Conservation (phyloP, 1,284 basidiomycete genomes). For the Trichosporon sp. region DNA sequence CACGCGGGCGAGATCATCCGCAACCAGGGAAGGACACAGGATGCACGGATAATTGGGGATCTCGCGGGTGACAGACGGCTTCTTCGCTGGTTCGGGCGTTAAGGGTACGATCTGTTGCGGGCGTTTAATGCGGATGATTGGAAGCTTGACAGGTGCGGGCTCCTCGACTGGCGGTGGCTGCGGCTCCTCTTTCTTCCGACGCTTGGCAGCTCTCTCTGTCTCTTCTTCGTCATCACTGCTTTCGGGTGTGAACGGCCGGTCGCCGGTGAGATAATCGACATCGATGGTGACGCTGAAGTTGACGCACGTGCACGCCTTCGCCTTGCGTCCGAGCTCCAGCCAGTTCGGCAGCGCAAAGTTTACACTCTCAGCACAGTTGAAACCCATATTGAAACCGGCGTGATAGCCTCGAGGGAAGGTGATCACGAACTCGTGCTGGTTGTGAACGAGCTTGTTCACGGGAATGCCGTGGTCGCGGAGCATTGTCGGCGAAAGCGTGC, state of each 20-base stretch:
- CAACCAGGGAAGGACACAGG: constrained; percentile 64
- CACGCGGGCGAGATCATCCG: constrained; percentile 62
- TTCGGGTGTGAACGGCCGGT: neutral
- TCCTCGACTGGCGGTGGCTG: neutral
- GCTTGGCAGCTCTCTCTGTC: neutral
- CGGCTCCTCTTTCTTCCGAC: neutral
- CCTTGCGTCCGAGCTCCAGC: constrained; percentile 80
- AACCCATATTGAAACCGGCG: constrained; percentile 93
- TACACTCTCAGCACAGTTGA: constrained; percentile 96
- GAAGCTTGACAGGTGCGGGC: neutral
- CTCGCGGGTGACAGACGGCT: constrained; percentile 5
- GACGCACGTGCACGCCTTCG: constrained; percentile 77
- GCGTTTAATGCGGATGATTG: constrained; percentile 1
- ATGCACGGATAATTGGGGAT: constrained; percentile 59
- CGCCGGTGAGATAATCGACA: constrained; percentile 59
- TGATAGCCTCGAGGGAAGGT: constrained; percentile 94
- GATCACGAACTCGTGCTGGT: constrained; percentile 88
- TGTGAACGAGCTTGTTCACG: constrained; percentile 84
- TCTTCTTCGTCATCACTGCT: neutral
- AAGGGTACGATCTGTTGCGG: constrained; percentile 7
- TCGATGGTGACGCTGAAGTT: constrained; percentile 85
- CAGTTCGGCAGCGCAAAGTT: constrained; percentile 96
- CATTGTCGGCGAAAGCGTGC: constrained; percentile 81
- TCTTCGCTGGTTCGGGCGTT: neutral
- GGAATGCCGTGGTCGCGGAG: constrained; percentile 75